phyloP scores from a whole-genome alignment of 1,284 basidiomycete species.

The Crucibulum cyathiforme region DNA sequence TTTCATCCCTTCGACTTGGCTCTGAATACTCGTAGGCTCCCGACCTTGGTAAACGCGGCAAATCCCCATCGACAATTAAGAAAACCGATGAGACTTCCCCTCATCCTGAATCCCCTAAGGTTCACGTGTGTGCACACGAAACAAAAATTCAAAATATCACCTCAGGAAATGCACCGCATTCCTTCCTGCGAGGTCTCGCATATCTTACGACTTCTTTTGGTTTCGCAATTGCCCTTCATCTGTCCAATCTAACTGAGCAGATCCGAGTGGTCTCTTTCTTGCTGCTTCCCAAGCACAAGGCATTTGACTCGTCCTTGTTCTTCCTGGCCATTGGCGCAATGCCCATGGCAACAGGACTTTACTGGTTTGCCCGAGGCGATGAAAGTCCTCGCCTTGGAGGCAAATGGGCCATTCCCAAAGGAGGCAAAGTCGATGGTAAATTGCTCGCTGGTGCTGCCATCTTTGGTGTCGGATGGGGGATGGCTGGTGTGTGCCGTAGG shows the following conservation, averaged over 20 bases:
- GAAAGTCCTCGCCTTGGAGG: conserved; percentile 47
- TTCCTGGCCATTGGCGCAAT: conserved; percentile 57
- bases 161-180: conserved; percentile 7
- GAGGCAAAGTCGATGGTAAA: conserved; percentile 49
- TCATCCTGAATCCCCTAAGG: background rate
- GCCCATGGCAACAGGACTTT: conserved; percentile 48
- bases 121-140: background rate
- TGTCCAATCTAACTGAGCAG: conserved; percentile 62
- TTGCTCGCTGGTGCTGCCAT: conserved; percentile 60
- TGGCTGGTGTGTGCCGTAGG: conserved; percentile 70
- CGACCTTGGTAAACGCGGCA: background rate
- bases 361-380: conserved; percentile 42
- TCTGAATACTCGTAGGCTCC: conserved; percentile 11
- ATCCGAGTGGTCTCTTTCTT: conserved; percentile 64
- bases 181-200: conserved; percentile 38
- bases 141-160: background rate
- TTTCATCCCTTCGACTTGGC: background rate
- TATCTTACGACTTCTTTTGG: conserved; percentile 52
- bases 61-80: background rate
- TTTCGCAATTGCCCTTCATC: conserved; percentile 62
- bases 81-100: background rate
- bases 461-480: conserved; percentile 75
- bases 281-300: conserved; percentile 49
- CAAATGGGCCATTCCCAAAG: conserved; percentile 45
- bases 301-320: conserved; percentile 61